phyloP scores from a whole-genome alignment of 768 basidiomycete genomes.

The Tricholoma flavovirens region DNA sequence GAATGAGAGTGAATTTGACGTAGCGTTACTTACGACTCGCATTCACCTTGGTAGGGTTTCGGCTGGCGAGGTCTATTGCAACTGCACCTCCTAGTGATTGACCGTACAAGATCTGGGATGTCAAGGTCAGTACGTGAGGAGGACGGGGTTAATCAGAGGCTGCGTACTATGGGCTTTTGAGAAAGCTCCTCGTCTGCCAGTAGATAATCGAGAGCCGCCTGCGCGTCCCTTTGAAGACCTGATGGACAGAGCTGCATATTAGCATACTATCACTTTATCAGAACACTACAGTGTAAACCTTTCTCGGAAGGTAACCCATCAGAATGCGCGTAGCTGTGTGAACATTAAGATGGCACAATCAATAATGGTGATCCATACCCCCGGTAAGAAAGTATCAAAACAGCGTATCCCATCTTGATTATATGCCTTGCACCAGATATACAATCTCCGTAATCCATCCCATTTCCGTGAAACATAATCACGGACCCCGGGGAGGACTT shows the following conservation, averaged over 20 bases:
- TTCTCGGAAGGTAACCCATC: conserved; percentile 77
- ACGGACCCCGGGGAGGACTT: conserved; percentile 54
- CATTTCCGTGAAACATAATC: conserved; percentile 85
- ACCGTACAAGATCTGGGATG: conserved; percentile 55
- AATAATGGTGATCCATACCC: conserved; percentile 45
- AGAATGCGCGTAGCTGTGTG: conserved; percentile 68
- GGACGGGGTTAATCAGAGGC: background rate
- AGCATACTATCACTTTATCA: background rate
- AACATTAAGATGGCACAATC: background rate
- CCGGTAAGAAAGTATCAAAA: conserved; percentile 83
- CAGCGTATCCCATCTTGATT: conserved; percentile 71
- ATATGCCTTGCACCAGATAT: conserved; percentile 64
- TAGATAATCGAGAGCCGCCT: conserved; percentile 70
- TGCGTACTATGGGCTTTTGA: conserved; percentile 52
- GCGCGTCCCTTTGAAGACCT: conserved; percentile 77
- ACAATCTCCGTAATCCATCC: conserved; percentile 68
- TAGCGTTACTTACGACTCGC: background rate
- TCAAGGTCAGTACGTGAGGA: background rate
- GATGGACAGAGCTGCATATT: background rate
- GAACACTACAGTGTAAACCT: conserved; percentile 35
- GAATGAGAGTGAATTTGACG: background rate
- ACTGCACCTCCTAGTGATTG: conserved; percentile 87
- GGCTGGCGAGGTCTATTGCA: conserved; percentile 72
- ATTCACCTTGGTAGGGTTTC: conserved; percentile 56
- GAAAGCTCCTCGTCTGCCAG: conserved; percentile 49